phyloP scores from a whole-genome alignment of 768 basidiomycete species.

The Calocybe gangraenosa region DNA sequence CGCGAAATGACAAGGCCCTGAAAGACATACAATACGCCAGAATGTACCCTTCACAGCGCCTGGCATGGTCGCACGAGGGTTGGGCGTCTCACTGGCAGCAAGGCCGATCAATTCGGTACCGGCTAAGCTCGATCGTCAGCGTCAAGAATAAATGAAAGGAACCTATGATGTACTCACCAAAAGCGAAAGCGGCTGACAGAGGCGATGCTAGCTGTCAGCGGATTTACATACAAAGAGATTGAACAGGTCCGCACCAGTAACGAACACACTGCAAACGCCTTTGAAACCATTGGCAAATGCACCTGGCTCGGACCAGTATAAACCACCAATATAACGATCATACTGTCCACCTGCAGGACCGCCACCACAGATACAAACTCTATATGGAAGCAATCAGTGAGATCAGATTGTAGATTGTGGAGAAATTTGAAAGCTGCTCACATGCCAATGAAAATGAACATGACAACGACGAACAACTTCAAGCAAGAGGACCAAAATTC shows the following conservation, averaged over 20 bases:
- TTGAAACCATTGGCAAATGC: conserved; percentile 43
- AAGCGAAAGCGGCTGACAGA: conserved; percentile 34
- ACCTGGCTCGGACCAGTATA: conserved; percentile 33
- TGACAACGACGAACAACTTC: conserved; percentile 40
- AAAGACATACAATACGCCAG: conserved; percentile 37
- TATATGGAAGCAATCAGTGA: conserved; percentile 10
- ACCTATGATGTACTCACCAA: conserved; percentile 23
- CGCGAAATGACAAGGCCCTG: not conserved
- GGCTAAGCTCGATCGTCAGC: conserved; percentile 19
- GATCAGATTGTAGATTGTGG: not conserved
- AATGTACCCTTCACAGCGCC: conserved; percentile 43
- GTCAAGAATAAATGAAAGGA: not conserved
- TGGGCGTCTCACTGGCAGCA: conserved; percentile 42
- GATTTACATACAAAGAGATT: too few relatives aligned
- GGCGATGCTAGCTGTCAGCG: too few relatives aligned
- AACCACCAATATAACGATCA: conserved; percentile 34
- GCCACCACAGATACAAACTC: conserved; percentile 38
- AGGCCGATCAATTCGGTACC: conserved; percentile 45
- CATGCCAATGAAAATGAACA: conserved; percentile 45
- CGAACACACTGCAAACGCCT: conserved; percentile 42
- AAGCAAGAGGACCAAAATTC: conserved; percentile 48
- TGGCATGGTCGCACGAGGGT: conserved; percentile 40
- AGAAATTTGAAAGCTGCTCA: conserved; percentile 15
- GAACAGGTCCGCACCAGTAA: conserved; percentile 30
- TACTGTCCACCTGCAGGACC: conserved; percentile 34